These are phyloP conservation scores for Penicillium ucsense DNA, from an alignment of 495 filamentous ascomycete species.

Conservation along the genomic window DNA sequence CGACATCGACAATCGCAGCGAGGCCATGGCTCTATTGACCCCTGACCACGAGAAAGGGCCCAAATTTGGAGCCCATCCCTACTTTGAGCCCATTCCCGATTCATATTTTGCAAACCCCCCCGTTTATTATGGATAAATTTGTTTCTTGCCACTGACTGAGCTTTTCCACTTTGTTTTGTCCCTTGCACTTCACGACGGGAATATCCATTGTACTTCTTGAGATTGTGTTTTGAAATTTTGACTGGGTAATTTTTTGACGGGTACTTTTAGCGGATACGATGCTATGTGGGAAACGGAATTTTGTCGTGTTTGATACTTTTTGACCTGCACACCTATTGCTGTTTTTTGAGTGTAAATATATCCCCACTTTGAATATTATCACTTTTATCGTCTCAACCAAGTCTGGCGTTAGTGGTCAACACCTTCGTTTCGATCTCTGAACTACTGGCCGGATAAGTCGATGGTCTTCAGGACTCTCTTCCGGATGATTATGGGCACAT, in stretches of 20 bases:
- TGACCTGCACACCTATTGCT: no score
- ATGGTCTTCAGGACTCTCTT: no score
- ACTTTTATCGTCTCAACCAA: not conserved
- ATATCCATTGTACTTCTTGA: not conserved
- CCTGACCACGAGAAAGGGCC: constrained; percentile 22
- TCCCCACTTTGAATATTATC: not conserved
- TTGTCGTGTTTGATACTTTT: not conserved
- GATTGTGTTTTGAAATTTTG: not conserved
- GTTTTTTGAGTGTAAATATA: not conserved
- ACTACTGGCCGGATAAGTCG: no score
- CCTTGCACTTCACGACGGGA: no score
- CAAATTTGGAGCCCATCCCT: constrained; percentile 19
- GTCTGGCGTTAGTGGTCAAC: no score
- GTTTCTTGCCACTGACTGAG: not conserved
- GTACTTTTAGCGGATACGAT: constrained; percentile 1
- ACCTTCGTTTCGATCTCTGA: no score
- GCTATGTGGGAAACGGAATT: not conserved
- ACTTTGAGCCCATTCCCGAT: constrained; percentile 21
- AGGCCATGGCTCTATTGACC: constrained; percentile 17
- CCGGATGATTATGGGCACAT: no score
- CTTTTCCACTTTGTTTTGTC: not conserved
- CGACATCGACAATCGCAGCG: constrained; percentile 20
- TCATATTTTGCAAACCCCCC: constrained; percentile 22
- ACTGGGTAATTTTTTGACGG: not conserved
- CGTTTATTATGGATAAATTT: constrained; percentile 10